phyloP scores from a whole-genome alignment of 148 eudicot genomes.

The Fagopyrum esculentum region DNA sequence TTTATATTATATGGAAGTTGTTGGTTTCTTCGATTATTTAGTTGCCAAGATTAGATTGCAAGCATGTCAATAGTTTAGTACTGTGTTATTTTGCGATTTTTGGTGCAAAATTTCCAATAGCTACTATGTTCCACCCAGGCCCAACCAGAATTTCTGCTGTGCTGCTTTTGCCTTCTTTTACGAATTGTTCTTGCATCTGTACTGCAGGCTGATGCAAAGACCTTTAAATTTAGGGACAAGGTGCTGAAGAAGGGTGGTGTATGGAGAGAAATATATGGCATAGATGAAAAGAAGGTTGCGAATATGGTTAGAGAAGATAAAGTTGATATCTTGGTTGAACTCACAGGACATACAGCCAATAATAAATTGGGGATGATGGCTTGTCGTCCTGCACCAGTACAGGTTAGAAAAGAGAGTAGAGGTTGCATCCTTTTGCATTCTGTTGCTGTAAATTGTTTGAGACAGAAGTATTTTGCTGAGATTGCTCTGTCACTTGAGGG shows the following conservation, averaged over 20 bases:
- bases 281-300: conserved; percentile 96
- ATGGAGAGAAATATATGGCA: conserved; percentile 95
- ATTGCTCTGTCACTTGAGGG: background rate
- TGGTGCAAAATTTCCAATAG: background rate
- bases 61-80: background rate
- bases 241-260: conserved; percentile 81
- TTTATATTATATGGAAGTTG: background rate
- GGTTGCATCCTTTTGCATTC: background rate
- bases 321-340: conserved; percentile 94
- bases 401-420: conserved; percentile 37
- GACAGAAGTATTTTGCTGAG: background rate
- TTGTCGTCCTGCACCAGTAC: conserved; percentile 95
- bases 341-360: conserved; percentile 98
- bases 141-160: background rate
- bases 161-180: conserved; percentile 3
- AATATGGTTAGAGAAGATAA: conserved; percentile 90
- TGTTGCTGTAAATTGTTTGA: conserved; percentile 8
- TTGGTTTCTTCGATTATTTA: background rate
- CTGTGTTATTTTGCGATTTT: background rate
- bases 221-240: conserved; percentile 78
- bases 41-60: background rate
- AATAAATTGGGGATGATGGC: conserved; percentile 98
- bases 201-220: conserved; percentile 94
- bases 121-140: background rate
- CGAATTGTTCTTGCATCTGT: conserved; percentile 1